Conservation (phyloP, 139 green algal genomes). For the Chlamydomonas sphaeroides region DNA sequence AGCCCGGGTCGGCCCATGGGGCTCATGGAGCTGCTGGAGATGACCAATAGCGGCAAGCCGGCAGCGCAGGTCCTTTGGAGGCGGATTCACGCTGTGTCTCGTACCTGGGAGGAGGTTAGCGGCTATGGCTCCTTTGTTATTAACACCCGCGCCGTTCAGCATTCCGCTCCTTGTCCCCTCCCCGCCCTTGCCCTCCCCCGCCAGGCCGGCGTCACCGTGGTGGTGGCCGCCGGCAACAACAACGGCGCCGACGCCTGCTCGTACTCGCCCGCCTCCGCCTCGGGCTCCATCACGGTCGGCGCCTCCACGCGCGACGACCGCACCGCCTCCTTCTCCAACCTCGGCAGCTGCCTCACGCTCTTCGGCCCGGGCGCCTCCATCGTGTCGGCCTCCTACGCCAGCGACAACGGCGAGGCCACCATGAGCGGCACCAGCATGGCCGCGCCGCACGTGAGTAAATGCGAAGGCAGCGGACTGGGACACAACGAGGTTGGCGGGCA, state of each 20-base stretch:
- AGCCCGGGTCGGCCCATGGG: not conserved
- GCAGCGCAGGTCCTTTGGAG: too few relatives aligned
- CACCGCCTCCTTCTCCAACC: conserved; percentile 66
- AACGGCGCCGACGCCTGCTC: conserved; percentile 67
- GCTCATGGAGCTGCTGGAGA: too few relatives aligned
- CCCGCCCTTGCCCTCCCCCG: too few relatives aligned
- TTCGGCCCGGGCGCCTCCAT: conserved; percentile 68
- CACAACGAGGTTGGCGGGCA: too few relatives aligned
- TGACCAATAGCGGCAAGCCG: too few relatives aligned
- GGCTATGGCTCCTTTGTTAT: too few relatives aligned
- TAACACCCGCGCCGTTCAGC: too few relatives aligned
- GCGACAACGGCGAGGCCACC: conserved; percentile 35
- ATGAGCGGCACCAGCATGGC: conserved; percentile 53
- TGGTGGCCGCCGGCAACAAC: conserved; percentile 67
- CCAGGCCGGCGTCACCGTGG: conserved; percentile 55
- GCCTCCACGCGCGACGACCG: conserved; percentile 53
- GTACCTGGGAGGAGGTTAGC: too few relatives aligned
- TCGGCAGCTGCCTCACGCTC: conserved; percentile 75
- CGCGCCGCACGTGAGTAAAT: conserved; percentile 66
- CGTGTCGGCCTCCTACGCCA: conserved; percentile 41
- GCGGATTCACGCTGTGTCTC: too few relatives aligned
- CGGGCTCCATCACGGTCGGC: conserved; percentile 62
- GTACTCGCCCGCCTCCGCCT: conserved; percentile 55
- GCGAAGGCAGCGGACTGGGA: too few relatives aligned
- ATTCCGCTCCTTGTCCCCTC: too few relatives aligned